Evolutionary conservation across 2,329 filamentous ascomycete genomes (phyloP).

Genomic region (Xylaria sp.): DNA sequence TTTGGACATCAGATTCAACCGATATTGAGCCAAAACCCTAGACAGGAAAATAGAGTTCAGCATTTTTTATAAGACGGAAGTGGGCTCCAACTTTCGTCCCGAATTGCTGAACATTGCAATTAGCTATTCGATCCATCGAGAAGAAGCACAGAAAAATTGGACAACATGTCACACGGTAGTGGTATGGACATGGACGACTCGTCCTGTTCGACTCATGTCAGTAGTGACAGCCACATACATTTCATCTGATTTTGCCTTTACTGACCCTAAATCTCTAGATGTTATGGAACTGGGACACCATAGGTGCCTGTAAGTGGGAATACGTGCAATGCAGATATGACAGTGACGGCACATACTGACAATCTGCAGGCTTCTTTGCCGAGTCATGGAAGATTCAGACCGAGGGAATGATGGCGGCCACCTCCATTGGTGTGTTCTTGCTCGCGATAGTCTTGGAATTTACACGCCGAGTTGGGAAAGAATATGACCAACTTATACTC

Average conservation of each 20-base stretch:
- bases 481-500: slow-evolving; percentile 56
- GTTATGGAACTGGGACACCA: slow-evolving; percentile 59
- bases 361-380: slow-evolving; percentile 51
- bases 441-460: slow-evolving; percentile 55
- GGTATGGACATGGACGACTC: slow-evolving; percentile 42
- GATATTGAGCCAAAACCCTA: background rate
- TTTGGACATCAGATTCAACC: background rate
- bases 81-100: background rate
- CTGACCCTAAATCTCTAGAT: slow-evolving; percentile 50
- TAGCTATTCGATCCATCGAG: background rate
- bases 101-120: background rate
- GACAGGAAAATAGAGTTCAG: background rate
- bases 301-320: slow-evolving; percentile 52
- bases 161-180: slow-evolving; percentile 25
- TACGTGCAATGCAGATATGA: background rate
- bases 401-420: slow-evolving; percentile 56
- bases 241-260: slow-evolving; percentile 25
- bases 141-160: background rate
- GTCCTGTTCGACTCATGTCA: slow-evolving; percentile 30
- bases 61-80: slow-evolving; percentile 9
- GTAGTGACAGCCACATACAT: background rate
- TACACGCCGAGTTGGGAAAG: slow-evolving; percentile 55
- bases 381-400: slow-evolving; percentile 55
- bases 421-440: slow-evolving; percentile 57
- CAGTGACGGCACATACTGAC: background rate